A percentile compares a stretch with the other conserved stretches of the same genome.
These are phyloP conservation scores for Jatropha multifida DNA, from an alignment of 441 rosid species.

Conservation along the genomic window DNA sequence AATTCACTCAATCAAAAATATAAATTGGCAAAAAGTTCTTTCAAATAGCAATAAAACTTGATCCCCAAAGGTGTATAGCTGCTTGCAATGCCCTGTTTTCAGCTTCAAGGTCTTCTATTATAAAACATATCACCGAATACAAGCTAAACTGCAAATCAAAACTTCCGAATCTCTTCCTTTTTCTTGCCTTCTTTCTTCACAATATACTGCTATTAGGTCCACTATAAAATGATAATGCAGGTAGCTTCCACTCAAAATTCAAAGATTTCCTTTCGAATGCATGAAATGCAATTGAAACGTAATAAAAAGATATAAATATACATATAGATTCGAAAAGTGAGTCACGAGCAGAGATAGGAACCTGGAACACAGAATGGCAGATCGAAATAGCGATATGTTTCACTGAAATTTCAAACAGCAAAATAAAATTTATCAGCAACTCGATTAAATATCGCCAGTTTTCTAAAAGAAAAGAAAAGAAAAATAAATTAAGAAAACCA, in stretches of 20 bases:
- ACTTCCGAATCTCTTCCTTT: neutral
- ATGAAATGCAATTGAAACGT: neutral
- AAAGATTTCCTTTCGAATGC: neutral
- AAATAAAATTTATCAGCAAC: neutral
- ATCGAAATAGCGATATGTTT: conserved; percentile 80
- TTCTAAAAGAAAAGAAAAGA: too few species aligned
- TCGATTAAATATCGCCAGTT: neutral
- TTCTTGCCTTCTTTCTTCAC: too few species aligned
- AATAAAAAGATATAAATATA: neutral
- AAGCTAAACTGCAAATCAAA: neutral
- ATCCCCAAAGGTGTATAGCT: too few species aligned
- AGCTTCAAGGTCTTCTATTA: neutral
- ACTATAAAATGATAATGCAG: neutral
- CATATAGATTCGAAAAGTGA: too few species aligned
- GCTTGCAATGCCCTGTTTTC: neutral
- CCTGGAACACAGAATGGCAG: conserved; percentile 62
- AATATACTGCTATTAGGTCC: too few species aligned
- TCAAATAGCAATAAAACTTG: too few species aligned
- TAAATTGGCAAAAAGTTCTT: neutral
- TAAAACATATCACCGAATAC: neutral
- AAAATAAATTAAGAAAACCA: neutral
- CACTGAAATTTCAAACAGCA: conserved; percentile 12
- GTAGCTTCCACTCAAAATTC: neutral
- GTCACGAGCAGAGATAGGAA: neutral
- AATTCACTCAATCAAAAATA: conserved; percentile 1